Base-by-base conservation (phyloP, 2,329 filamentous ascomycete species). In the Aschersonia sp. region DNA sequence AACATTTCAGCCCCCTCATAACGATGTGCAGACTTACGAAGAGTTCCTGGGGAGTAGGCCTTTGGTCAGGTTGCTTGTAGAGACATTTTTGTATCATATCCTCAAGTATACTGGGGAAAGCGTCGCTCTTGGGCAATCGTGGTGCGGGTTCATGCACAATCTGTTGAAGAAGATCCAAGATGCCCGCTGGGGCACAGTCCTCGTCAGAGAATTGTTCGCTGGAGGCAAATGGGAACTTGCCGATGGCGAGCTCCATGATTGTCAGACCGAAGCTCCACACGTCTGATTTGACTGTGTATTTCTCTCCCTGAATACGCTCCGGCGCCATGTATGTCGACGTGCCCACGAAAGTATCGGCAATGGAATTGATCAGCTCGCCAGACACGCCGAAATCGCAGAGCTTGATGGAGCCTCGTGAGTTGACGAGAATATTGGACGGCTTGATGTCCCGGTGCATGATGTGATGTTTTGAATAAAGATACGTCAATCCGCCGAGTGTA, bases 371-470 rank as follows among this genome's bases (percentile, higher is more conserved):
- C 12, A 96, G 78, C 66, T 98, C 92, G 55, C 89, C 92, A 4
- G 91, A 96, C n/a, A 98, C 92, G 57, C 92, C 92, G 63, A 98
- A 98, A 65, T 98, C 92, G 67, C 91, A 97, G 5, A 98, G 78
- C 69, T 98, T 98, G 74, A 98, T 97, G 55, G 84, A 80, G 9
- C 92, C 92, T 48, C 83, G 80, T 20, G 89, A 96, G 71, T 97
- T 97, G 60, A 97, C 86, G 30, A 98, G 74, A 50, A 98, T 89
- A 63, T 98, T 98, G 43, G 92, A 97, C 1, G 92, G 92, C 61
- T 98, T 98, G 70, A 98, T 94, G 64, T 98, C 92, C 66, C 92
- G 82, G 65, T 98, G 92, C 89, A 98, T 97, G 63, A 98, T 98
- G 60, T 92, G 87, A 63, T 97, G 89, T 56, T 87, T 86, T 55